Conservation (phyloP, 768 basidiomycete species). For the Mycena latifolia region DNA sequence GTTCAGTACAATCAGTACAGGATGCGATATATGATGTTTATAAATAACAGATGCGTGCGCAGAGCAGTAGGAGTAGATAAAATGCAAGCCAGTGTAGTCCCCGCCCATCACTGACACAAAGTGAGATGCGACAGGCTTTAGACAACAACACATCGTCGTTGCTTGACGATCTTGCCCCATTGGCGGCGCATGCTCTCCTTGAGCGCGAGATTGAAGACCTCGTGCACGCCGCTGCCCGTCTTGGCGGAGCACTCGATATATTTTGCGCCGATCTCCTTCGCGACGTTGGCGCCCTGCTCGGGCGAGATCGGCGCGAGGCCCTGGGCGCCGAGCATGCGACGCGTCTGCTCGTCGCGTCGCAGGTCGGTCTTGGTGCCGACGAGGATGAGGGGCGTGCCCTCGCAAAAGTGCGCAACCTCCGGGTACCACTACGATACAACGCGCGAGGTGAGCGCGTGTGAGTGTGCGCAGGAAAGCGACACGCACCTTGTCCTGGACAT, state of each 20-base stretch:
- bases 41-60: constrained; percentile 20
- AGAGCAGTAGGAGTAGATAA: constrained; percentile 5
- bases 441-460: too few relatives aligned
- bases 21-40: background rate
- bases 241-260: constrained; percentile 97
- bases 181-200: constrained; percentile 88
- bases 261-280: constrained; percentile 92
- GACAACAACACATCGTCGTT: constrained; percentile 78
- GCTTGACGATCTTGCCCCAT: constrained; percentile 79
- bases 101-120: background rate
- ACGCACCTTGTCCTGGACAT: constrained; percentile 91
- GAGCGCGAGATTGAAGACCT: constrained; percentile 91
- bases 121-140: constrained; percentile 39
- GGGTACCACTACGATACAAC: constrained; percentile 96
- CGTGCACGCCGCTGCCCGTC: constrained; percentile 89
- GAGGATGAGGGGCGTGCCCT: constrained; percentile 88
- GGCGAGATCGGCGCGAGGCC: constrained; percentile 85
- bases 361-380: constrained; percentile 96
- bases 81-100: constrained; percentile 4
- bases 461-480: constrained; percentile 14
- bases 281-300: constrained; percentile 87
- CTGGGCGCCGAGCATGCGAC: constrained; percentile 90
- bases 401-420: constrained; percentile 94
- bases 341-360: constrained; percentile 86
- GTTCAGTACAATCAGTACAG: background rate